Conservation (phyloP, 192 early-diverging fungal species). For the Podila clonocystis region DNA sequence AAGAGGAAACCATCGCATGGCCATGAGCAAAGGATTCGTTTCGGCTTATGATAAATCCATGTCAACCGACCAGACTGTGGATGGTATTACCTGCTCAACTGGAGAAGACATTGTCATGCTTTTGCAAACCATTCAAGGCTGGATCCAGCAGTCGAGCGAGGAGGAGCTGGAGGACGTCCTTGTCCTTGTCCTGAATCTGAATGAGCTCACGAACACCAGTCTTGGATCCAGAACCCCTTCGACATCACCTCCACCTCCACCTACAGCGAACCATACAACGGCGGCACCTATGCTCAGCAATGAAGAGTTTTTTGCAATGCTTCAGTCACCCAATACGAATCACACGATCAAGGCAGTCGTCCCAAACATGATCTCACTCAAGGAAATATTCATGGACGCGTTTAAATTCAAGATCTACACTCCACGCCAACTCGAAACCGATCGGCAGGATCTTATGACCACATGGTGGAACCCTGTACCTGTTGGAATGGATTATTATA, state of each 20-base stretch:
- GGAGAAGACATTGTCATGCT: constrained; percentile 37
- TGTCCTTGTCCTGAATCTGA: constrained; percentile 32
- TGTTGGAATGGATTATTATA: constrained; percentile 47
- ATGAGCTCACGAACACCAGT: constrained; percentile 28
- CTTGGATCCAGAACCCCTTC: constrained; percentile 10
- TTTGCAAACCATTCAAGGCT: constrained; percentile 10
- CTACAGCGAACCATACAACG: background rate
- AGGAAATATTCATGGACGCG: constrained; percentile 26
- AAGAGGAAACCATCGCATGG: constrained; percentile 5
- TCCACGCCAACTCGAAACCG: constrained; percentile 13
- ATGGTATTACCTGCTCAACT: constrained; percentile 44
- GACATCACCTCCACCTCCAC: background rate
- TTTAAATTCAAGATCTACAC: constrained; percentile 28
- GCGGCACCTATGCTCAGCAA: constrained; percentile 7
- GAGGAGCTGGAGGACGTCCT: constrained; percentile 26
- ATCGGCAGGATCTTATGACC: constrained; percentile 10
- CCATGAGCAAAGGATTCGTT: constrained; percentile 18
- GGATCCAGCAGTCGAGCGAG: constrained; percentile 18
- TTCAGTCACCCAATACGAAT: constrained; percentile 43
- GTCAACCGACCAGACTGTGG: constrained; percentile 20
- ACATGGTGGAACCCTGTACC: constrained; percentile 34
- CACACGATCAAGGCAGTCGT: constrained; percentile 21
- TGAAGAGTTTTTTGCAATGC: constrained; percentile 14
- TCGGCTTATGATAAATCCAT: constrained; percentile 18
- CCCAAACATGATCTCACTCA: constrained; percentile 25